Base-by-base conservation (phyloP, 345 rosid genomes). In the Murraya koenigii region DNA sequence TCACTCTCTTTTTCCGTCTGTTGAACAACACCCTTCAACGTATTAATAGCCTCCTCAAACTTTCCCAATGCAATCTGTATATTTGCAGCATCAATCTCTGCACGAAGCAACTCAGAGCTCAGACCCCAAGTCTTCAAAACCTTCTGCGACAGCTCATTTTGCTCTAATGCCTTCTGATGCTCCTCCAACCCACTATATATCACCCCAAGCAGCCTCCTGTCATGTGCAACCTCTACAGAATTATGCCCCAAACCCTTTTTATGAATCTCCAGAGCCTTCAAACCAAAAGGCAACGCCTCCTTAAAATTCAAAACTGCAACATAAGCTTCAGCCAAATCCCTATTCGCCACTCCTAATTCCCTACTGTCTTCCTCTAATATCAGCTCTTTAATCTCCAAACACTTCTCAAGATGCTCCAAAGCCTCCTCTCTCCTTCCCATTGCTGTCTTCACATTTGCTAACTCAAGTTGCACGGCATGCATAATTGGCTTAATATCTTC, bases 341-440 rank as follows among this genome's bases (percentile, higher is more conserved):
- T 79, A 82, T 92, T 82, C 1, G 89, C 93, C 72, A 84, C 90
- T 30, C 97, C 99, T 77, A 96, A 83, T 82, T 94, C 99, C 77
- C 83, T 81, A 60, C 98, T 86, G 76, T 86, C 97, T 79, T 90
- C 82, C 64, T 87, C 98, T 82, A 90, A 82, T 71, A 78, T 87
- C 87, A 87, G 72, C 76, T 86, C 94, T 76, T 94, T 96, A 44
- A 96, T 90, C 89, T 91, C 92, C 77, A 94, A 59, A 85, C 92
- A 87, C 88, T 88, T 90, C 80, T 85, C 87, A 73, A 90, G 84
- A 86, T 92, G 89, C 83, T 76, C 89, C 26, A 96, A 75, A 61
- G 97, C 99, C 84, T 94, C 99, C 79, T 96, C 99, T 74, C 97
- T 75, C 82, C 97, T 88, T 25, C 98, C 99, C 90, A 92, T 89